These are phyloP conservation scores for Seiridium unicorne DNA, from an alignment of 2,329 filamentous ascomycete species.

Conservation along the genomic window DNA sequence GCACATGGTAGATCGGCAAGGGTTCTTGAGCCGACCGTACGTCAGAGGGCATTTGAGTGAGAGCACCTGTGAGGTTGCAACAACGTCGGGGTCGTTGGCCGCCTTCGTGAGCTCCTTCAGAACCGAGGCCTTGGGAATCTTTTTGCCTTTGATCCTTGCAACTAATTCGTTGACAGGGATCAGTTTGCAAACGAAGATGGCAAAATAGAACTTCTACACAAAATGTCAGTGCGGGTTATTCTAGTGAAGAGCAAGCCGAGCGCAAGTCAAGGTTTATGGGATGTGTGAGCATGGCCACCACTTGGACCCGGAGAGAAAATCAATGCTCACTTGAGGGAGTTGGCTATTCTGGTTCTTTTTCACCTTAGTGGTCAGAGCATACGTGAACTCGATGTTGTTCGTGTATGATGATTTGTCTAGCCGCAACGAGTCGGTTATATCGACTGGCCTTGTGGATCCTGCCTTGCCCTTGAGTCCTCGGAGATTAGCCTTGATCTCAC, in stretches of 20 bases:
- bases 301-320: constrained; percentile 14
- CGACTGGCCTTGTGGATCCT: constrained; percentile 88
- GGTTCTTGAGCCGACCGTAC: constrained; percentile 75
- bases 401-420: constrained; percentile 65
- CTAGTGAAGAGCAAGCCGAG: constrained; percentile 7
- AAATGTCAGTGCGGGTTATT: neutral
- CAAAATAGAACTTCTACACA: constrained; percentile 67
- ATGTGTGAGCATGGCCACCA: constrained; percentile 9
- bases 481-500: constrained; percentile 88
- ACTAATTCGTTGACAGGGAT: constrained; percentile 72
- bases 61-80: constrained; percentile 82
- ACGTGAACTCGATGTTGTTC: constrained; percentile 83
- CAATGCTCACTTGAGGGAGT: constrained; percentile 24
- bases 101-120: constrained; percentile 79
- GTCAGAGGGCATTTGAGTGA: constrained; percentile 92
- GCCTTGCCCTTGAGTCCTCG: constrained; percentile 95
- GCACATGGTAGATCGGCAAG: constrained; percentile 77
- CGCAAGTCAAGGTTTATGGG: constrained; percentile 11
- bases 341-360: constrained; percentile 29
- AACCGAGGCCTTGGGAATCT: constrained; percentile 78
- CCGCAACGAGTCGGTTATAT: constrained; percentile 77
- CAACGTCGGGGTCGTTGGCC: constrained; percentile 83
- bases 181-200: constrained; percentile 73
- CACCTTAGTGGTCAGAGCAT: constrained; percentile 87
- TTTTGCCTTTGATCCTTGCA: constrained; percentile 61